phyloP scores from a whole-genome alignment of 1,284 basidiomycete genomes.

The Athelia sp. region DNA sequence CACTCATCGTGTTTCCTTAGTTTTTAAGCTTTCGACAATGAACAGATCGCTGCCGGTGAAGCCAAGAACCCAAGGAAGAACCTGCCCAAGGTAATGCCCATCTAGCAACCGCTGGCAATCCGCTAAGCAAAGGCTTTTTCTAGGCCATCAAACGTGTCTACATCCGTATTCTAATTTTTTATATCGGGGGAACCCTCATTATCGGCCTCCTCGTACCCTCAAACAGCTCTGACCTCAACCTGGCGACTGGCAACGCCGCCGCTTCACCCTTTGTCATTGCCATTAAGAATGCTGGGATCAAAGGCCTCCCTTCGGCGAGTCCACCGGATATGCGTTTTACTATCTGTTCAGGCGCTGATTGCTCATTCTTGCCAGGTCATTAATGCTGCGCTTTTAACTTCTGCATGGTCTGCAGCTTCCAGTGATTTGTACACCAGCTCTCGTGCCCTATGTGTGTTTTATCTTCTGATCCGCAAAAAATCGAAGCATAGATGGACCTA shows the following conservation, averaged over 20 bases:
- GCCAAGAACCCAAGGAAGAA: slow-evolving; percentile 66
- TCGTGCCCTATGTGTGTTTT: slow-evolving; percentile 67
- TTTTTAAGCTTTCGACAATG: neutral
- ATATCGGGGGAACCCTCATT: slow-evolving; percentile 58
- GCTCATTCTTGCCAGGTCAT: slow-evolving; percentile 47
- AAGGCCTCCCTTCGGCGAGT: slow-evolving; percentile 57
- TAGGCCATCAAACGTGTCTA: slow-evolving; percentile 68
- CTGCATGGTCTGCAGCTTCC: slow-evolving; percentile 84
- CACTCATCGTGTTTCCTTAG: slow-evolving; percentile 11
- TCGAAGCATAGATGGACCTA: slow-evolving; percentile 5
- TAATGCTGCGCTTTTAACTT: slow-evolving; percentile 82
- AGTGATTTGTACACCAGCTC: slow-evolving; percentile 82
- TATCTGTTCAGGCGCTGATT: slow-evolving; percentile 3
- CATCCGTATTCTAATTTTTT: slow-evolving; percentile 67
- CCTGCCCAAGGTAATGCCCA: slow-evolving; percentile 39
- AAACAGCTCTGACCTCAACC: slow-evolving; percentile 50
- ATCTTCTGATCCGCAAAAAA: slow-evolving; percentile 3
- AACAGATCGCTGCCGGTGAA: slow-evolving; percentile 75
- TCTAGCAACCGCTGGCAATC: slow-evolving; percentile 48
- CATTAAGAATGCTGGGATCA: slow-evolving; percentile 70
- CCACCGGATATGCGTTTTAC: slow-evolving; percentile 1
- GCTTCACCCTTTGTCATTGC: slow-evolving; percentile 86
- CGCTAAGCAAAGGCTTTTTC: slow-evolving; percentile 24
- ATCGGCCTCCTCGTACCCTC: slow-evolving; percentile 79
- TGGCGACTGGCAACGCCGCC: slow-evolving; percentile 54